A percentile compares a stretch with the other conserved stretches of the same genome.
Evolutionary conservation across 306 rosid genomes (phyloP).

Genomic region (Canavalia gladiata): DNA sequence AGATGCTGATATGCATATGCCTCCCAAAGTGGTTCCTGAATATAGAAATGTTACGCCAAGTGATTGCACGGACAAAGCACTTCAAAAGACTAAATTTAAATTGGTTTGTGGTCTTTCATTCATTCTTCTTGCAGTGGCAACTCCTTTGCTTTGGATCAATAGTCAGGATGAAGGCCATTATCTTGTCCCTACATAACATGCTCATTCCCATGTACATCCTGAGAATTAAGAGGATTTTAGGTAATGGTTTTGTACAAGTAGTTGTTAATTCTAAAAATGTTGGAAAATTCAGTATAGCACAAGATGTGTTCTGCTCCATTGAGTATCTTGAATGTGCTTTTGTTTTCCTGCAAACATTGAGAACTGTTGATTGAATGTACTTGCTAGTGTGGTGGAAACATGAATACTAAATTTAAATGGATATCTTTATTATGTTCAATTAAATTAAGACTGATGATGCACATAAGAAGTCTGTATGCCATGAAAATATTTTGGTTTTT

Average conservation of each 20-base stretch:
- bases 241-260: slow-evolving; percentile 23
- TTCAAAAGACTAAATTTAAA: slow-evolving; percentile 50
- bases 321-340: slow-evolving; percentile 31
- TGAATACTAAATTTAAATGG: not conserved
- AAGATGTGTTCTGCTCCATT: not conserved
- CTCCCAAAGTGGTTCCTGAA: slow-evolving; percentile 49
- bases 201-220: slow-evolving; percentile 39
- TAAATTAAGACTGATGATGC: not conserved
- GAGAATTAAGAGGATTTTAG: slow-evolving; percentile 35
- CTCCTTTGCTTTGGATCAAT: slow-evolving; percentile 63
- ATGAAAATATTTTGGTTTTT: too few relatives aligned
- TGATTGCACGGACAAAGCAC: slow-evolving; percentile 35
- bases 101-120: slow-evolving; percentile 70
- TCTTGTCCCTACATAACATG: slow-evolving; percentile 72
- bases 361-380: not conserved
- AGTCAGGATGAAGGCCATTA: slow-evolving; percentile 59
- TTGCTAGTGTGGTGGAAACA: not conserved
- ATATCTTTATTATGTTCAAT: not conserved
- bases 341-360: slow-evolving; percentile 14
- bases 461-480: not conserved
- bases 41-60: slow-evolving; percentile 35
- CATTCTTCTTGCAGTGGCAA: slow-evolving; percentile 54
- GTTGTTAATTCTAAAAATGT: slow-evolving; percentile 38
- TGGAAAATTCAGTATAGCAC: slow-evolving; percentile 16
- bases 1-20: slow-evolving; percentile 46